Conservation (phyloP, 75 land plant species). For the Selaginella moellendorffii region DNA sequence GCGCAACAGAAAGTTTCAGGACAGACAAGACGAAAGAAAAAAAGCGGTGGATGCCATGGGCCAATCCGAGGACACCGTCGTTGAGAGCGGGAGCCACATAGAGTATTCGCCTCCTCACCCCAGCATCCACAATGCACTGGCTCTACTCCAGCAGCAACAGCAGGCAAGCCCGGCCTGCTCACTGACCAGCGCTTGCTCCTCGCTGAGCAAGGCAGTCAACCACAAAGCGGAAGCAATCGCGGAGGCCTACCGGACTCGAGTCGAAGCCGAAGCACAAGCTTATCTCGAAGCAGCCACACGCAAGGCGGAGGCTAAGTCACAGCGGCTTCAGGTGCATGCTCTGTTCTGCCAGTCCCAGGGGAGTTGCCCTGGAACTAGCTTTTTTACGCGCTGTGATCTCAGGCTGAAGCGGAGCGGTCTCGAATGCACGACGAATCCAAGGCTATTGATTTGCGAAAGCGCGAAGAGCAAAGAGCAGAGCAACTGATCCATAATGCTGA, state of each 20-base stretch:
- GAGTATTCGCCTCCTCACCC: background rate
- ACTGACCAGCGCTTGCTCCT: background rate
- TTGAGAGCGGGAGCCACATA: background rate
- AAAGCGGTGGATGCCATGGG: no score
- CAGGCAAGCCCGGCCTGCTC: background rate
- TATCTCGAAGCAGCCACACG: conserved; percentile 2
- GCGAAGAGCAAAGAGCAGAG: conserved; percentile 4
- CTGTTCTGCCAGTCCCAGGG: no score
- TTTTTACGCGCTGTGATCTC: no score
- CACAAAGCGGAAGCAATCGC: conserved; percentile 5
- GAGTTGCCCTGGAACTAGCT: no score
- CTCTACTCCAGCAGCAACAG: background rate
- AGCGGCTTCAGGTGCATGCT: conserved; percentile 1
- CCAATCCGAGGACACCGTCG: background rate
- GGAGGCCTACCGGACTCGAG: background rate
- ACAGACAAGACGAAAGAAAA: no score
- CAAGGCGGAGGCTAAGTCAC: background rate
- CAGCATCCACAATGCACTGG: background rate
- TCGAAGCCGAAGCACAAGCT: conserved; percentile 4
- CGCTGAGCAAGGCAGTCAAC: conserved; percentile 2
- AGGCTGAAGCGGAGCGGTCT: conserved; percentile 7
- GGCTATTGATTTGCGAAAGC: background rate
- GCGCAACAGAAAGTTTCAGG: no score
- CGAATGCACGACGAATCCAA: conserved; percentile 4
- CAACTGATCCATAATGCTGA: background rate